These are phyloP conservation scores for Penicillium fimorum DNA, from an alignment of 495 filamentous ascomycete genomes.

Conservation along the genomic window DNA sequence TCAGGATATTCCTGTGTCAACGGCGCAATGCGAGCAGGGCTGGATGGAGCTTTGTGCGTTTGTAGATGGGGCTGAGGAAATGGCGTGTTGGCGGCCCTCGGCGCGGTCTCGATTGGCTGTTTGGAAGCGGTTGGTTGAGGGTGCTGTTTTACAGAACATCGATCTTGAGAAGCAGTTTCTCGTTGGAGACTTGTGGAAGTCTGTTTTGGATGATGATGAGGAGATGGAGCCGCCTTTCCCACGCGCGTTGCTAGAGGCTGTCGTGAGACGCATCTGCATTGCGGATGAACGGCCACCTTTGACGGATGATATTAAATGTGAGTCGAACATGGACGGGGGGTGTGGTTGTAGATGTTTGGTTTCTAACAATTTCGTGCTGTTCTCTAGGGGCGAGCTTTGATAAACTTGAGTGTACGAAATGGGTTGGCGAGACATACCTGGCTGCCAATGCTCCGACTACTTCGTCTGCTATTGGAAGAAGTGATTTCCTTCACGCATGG, in stretches of 20 bases:
- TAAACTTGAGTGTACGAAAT: constrained; percentile 41
- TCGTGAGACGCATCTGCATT: constrained; percentile 41
- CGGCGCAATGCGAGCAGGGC: constrained; percentile 41
- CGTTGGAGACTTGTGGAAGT: constrained; percentile 46
- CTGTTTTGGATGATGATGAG: constrained; percentile 46
- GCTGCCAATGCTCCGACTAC: constrained; percentile 45
- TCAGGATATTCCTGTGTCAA: constrained; percentile 46
- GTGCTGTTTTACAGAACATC: constrained; percentile 43
- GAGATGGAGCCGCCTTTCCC: constrained; percentile 35
- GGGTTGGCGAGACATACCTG: constrained; percentile 54
- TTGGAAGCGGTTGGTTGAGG: constrained; percentile 48
- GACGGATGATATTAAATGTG: constrained; percentile 38
- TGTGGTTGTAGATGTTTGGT: neutral
- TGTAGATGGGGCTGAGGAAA: constrained; percentile 27
- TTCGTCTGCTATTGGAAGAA: constrained; percentile 37
- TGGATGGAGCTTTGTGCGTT: constrained; percentile 54
- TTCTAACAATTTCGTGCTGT: constrained; percentile 10
- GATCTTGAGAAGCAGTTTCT: constrained; percentile 49
- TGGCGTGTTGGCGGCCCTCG: constrained; percentile 42
- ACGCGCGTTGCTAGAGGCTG: constrained; percentile 40
- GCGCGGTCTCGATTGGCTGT: constrained; percentile 39
- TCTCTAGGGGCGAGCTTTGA: constrained; percentile 48
- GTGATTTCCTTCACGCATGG: constrained; percentile 53
- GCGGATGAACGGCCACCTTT: constrained; percentile 20
- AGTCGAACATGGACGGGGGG: constrained; percentile 18